Base-by-base conservation (phyloP, 257 asterid genomes). In the Cruciata laevipes region DNA sequence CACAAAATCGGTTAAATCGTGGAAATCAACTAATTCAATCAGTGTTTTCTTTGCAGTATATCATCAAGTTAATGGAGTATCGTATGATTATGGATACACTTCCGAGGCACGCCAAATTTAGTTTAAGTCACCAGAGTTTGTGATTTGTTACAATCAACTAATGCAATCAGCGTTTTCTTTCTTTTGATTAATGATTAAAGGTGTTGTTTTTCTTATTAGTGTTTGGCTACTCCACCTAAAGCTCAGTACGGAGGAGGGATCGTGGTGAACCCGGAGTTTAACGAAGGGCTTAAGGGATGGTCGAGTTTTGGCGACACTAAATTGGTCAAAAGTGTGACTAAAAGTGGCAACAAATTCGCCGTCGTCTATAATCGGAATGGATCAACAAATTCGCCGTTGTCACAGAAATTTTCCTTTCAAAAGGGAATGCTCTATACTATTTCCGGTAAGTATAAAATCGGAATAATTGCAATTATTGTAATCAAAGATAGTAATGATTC, bases 171-270 rank as follows among this genome's bases (percentile, higher is more conserved):
- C n/a, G n/a, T n/a, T n/a, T n/a, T n/a, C n/a, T n/a, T n/a, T n/a
- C n/a, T n/a, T n/a, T n/a, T n/a, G n/a, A 12, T 42, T 42, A 42
- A 42, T 3, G 2, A 42, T 3, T 42, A 42, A 37, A 2, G 42
- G 3, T 37, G 16, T 12, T 0, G 51, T 42, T 42, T 42, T 42
- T 13, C 0, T 1, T 2, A 52, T 1, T 5, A 89, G 89, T 90
- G 95, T 68, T 74, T 90, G 76, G 61, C 61, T 16, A 73, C 47
- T 42, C 97, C 95, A 0, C 68, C 40, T 0, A 69, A 44, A 20
- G 72, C 97, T 38, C 95, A 78, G 32, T 90, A 90, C 57, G 71
- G 44, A 6, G 97, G 95, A 69, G 95, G 95, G 7, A 79, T 86
- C 16, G 89, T 81, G 8, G 69, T 61, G 61, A 90, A 83, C 71